phyloP scores from a whole-genome alignment of 345 rosid genomes.

The Angophora floribunda region DNA sequence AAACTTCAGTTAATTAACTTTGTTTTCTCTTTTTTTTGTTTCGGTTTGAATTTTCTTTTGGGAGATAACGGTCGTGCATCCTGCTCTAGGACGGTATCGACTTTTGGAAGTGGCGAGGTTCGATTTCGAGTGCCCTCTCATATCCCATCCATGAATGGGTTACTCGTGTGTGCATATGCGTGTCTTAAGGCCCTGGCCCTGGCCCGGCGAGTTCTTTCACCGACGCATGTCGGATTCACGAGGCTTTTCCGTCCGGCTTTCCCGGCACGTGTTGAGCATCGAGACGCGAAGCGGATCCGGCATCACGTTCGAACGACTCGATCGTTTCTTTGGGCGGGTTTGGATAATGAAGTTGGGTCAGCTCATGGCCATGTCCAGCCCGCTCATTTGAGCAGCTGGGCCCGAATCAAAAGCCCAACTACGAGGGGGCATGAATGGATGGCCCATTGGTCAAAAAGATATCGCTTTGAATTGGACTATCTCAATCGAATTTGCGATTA shows the following conservation, averaged over 20 bases:
- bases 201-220: neutral
- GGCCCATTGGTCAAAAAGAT: neutral
- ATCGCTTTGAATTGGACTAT: neutral
- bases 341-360: neutral
- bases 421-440: neutral
- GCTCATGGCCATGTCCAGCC: neutral
- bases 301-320: neutral
- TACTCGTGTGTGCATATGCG: no score
- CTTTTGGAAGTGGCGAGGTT: neutral
- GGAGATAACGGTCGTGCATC: neutral
- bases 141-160: no score
- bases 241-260: neutral
- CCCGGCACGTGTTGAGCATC: neutral
- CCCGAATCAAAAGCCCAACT: neutral
- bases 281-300: neutral
- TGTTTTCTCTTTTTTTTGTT: neutral
- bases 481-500: neutral
- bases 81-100: neutral
- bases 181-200: no score
- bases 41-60: neutral
- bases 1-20: neutral
- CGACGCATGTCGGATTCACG: neutral
- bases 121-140: neutral
- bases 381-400: neutral
- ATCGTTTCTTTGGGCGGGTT: neutral